Evolutionary conservation across 2,329 filamentous ascomycete species (phyloP).

Genomic region (Pezizomycotina sp.): DNA sequence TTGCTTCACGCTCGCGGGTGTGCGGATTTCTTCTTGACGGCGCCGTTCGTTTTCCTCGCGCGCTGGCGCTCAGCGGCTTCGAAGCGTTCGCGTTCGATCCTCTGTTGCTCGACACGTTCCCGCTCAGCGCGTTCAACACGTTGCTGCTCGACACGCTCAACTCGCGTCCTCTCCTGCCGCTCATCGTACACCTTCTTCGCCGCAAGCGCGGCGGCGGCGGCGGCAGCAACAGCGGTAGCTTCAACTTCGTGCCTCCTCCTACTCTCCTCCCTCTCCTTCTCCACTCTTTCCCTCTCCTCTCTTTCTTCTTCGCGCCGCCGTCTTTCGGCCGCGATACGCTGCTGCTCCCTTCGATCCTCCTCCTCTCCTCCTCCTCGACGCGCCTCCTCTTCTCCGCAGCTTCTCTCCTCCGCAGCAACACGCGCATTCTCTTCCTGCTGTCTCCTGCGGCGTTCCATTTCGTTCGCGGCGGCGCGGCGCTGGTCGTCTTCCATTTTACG

Average conservation of each 20-base stretch:
- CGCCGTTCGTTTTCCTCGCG: constrained; percentile 12
- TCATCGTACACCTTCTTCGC: too few relatives aligned
- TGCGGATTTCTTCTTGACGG: too few relatives aligned
- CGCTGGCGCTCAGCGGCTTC: too few relatives aligned
- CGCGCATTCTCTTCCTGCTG: constrained; percentile 1
- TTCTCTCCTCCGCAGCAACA: constrained; percentile 1
- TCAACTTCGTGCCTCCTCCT: too few relatives aligned
- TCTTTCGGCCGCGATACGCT: constrained; percentile 7
- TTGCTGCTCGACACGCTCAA: too few relatives aligned
- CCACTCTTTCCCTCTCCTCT: constrained; percentile 2
- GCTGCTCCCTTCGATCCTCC: constrained; percentile 8
- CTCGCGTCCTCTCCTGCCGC: too few relatives aligned
- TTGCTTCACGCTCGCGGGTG: constrained; percentile 5
- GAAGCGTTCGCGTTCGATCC: too few relatives aligned
- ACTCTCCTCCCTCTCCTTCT: constrained; percentile 11
- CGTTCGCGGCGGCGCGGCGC: constrained; percentile 5
- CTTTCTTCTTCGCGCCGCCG: constrained; percentile 3
- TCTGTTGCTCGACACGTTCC: too few relatives aligned
- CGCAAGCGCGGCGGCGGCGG: too few relatives aligned
- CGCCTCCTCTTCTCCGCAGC: constrained; percentile 14
- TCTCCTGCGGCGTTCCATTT: constrained; percentile 4
- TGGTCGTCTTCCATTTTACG: too few relatives aligned
- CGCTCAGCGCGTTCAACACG: too few relatives aligned
- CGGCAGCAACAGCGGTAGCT: too few relatives aligned
- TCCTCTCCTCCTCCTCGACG: constrained; percentile 5